A percentile compares a stretch with the other conserved stretches of the same genome.
Evolutionary conservation across 345 rosid genomes (phyloP).

Genomic region (Ceriops zippeliana): DNA sequence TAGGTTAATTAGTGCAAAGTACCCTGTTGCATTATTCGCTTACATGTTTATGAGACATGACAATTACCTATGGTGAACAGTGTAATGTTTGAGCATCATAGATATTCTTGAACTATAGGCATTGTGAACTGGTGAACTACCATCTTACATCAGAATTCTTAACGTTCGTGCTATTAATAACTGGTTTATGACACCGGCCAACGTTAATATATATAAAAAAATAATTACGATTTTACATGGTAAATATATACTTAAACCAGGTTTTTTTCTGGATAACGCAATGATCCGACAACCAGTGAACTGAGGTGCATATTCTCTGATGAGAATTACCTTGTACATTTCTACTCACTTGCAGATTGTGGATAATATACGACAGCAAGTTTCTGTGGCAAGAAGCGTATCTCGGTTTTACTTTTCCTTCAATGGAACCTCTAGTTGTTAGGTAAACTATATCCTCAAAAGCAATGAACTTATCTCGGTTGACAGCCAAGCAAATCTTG

Average conservation of each 20-base stretch:
- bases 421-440: background rate
- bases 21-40: slow-evolving; percentile 5
- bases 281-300: background rate
- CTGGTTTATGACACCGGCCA: too few relatives aligned
- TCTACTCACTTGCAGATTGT: background rate
- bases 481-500: background rate
- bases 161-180: too few relatives aligned
- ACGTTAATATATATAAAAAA: too few relatives aligned
- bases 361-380: background rate
- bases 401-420: background rate
- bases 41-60: slow-evolving; percentile 3
- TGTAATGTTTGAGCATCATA: background rate
- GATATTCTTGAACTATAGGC: slow-evolving; percentile 3
- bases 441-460: background rate
- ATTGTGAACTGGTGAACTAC: background rate
- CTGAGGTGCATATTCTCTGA: background rate
- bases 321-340: background rate
- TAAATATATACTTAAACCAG: background rate
- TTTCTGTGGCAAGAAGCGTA: background rate
- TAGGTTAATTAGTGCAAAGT: slow-evolving; percentile 11
- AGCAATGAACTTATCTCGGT: too few relatives aligned
- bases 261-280: background rate
- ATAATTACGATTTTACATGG: too few relatives aligned
- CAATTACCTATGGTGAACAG: background rate
- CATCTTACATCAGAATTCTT: too few relatives aligned